Conservation (phyloP, 1,139 yeast species). For the Hyphopichia burtonii region DNA sequence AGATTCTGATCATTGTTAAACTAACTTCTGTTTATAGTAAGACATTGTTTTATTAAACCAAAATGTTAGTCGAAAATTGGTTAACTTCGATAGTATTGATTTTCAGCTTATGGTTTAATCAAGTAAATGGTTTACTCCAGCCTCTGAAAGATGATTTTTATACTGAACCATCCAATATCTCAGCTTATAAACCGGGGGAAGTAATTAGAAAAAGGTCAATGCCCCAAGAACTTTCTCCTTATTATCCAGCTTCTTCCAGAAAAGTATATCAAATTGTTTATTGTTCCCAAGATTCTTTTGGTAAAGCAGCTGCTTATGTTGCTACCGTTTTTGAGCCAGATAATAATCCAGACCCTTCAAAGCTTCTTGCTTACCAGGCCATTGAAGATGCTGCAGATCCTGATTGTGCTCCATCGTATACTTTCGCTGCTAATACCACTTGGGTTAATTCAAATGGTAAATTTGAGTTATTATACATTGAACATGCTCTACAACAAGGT, state of each 20-base stretch:
- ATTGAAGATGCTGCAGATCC: conserved; percentile 11
- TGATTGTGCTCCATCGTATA: conserved; percentile 13
- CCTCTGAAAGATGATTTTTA: conserved; percentile 26
- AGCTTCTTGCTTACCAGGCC: conserved; percentile 8
- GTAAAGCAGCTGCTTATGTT: conserved; percentile 8
- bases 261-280: conserved; percentile 7
- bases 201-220: conserved; percentile 23
- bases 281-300: conserved; percentile 9
- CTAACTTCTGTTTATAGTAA: no score
- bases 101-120: not conserved
- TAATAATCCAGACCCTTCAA: conserved; percentile 7
- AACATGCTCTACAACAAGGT: conserved; percentile 11
- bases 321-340: conserved; percentile 11
- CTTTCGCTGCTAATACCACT: conserved; percentile 4
- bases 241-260: conserved; percentile 9
- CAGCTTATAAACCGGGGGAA: conserved; percentile 21
- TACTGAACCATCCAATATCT: conserved; percentile 23
- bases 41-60: not conserved
- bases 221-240: conserved; percentile 19
- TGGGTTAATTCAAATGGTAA: conserved; percentile 1
- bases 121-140: not conserved
- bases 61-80: not conserved
- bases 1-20: no score
- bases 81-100: not conserved
- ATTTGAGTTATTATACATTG: conserved; percentile 8